Base-by-base conservation (phyloP, 495 filamentous ascomycete species). In the Paragyromitra xinjiangensis region DNA sequence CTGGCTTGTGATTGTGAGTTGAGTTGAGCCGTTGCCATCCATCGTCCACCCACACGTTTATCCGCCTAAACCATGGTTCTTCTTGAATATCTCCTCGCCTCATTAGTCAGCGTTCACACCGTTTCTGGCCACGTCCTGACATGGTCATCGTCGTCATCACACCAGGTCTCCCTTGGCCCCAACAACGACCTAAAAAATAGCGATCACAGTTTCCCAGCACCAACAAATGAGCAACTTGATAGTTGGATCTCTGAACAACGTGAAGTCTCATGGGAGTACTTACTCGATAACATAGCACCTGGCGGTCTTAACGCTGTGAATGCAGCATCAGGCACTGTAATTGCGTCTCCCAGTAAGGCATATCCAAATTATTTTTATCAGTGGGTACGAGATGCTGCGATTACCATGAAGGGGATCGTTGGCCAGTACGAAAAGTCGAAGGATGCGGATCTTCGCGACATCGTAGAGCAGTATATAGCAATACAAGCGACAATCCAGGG, bases 241-340 rank as follows among this genome's bases (percentile, higher is more conserved):
- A 73, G 77, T 64, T 86, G 85, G 77, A 73, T 86, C 24, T 34
- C 73, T 8, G 37, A 80, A 8, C 82, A 86, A 72, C 81, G 82
- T 68, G 64, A 55, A 14, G 75, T 86, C 74, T 85, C 89, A 6
- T 84, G 88, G 16, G 83, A 88, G 75, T 86, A 87, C 24, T 81
- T 88, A 5, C 83, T 91, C n/a, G 85, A 87, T 76, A 91, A 91
- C 75, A 87, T 90, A 71, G 88, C 89, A 0, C 83, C 88, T 19
- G 71, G 86, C 80, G 89, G 88, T 5, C 73, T 81, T 12, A 81
- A 83, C 51, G 85, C 84, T 26, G 58, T 80, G 9, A 88, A 86
- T 2, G 87, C 86, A n/a, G 81, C 82, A 40, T 56, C 86, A 1
- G 89, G 88, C 16, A 81, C 87, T 51, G 85, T 90, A 5, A 82